Conservation (phyloP, 192 early-diverging fungal species). For the Spinellus fusiger region DNA sequence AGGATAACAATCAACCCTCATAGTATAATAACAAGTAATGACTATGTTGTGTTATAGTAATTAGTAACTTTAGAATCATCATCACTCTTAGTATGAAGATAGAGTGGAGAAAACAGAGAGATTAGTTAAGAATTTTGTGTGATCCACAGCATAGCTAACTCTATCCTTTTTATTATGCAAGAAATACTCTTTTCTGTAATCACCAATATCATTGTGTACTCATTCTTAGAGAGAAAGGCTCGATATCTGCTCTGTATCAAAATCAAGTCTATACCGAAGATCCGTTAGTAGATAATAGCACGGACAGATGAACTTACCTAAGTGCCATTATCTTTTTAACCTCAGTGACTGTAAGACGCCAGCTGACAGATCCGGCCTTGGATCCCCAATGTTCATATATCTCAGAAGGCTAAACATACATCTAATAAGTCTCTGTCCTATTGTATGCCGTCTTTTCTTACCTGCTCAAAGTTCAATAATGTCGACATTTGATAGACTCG, state of each 20-base stretch:
- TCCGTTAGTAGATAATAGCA: neutral
- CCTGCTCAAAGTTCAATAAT: slow-evolving; percentile 72
- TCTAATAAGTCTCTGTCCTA: neutral
- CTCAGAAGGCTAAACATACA: slow-evolving; percentile 45
- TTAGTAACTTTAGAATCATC: too few species aligned
- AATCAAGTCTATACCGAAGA: slow-evolving; percentile 46
- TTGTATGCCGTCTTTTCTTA: slow-evolving; percentile 21
- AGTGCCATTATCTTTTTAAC: slow-evolving; percentile 58
- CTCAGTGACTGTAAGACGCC: slow-evolving; percentile 65
- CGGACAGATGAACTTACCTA: slow-evolving; percentile 35
- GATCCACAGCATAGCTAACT: too few species aligned
- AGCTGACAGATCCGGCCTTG: slow-evolving; percentile 55
- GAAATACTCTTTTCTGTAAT: too few species aligned
- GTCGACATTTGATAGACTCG: slow-evolving; percentile 81
- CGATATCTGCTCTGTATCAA: slow-evolving; percentile 51
- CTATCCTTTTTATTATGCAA: too few species aligned
- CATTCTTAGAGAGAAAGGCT: slow-evolving; percentile 18
- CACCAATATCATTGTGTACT: too few species aligned
- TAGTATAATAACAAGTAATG: too few species aligned
- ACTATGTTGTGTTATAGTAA: too few species aligned
- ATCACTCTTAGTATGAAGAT: too few species aligned
- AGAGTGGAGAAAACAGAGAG: too few species aligned
- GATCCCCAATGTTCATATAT: slow-evolving; percentile 66
- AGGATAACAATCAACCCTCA: too few species aligned
- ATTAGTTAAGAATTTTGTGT: too few species aligned